phyloP scores from a whole-genome alignment of 257 asterid genomes.

The Fraxinus pennsylvanica region DNA sequence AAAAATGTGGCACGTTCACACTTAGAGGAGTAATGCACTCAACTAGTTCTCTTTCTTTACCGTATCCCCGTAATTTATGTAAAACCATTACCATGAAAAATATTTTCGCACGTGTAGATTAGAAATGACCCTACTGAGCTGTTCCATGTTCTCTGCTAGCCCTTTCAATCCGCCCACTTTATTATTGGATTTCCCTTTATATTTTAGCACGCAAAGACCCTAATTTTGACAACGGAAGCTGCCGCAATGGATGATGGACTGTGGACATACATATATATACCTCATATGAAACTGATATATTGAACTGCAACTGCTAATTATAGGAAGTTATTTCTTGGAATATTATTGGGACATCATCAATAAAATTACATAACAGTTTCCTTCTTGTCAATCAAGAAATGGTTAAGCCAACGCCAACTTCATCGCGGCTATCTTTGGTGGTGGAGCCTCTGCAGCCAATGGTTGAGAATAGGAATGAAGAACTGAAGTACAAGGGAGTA shows the following conservation, averaged over 20 bases:
- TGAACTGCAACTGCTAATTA: neutral
- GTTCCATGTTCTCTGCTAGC: neutral
- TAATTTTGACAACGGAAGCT: neutral
- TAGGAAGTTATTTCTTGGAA: too few species aligned
- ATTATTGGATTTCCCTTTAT: neutral
- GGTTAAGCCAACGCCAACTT: neutral
- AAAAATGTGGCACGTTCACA: neutral
- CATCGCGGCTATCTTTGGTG: too few species aligned
- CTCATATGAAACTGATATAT: neutral
- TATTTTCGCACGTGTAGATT: neutral
- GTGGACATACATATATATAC: neutral
- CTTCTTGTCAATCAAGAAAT: neutral
- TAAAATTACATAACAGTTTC: neutral
- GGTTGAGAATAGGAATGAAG: neutral
- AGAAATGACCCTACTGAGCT: neutral
- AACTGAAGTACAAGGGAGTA: conserved; percentile 24
- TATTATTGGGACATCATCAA: neutral
- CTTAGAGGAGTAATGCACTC: too few species aligned
- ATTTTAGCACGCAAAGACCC: neutral
- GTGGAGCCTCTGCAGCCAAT: neutral
- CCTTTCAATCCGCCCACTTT: neutral
- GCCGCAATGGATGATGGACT: neutral
- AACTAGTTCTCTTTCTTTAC: too few species aligned
- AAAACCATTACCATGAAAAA: neutral
- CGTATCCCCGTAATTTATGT: too few species aligned